These are phyloP conservation scores for Sporodiniella umbellata DNA, from an alignment of 371 early-diverging fungal species.

Conservation along the genomic window DNA sequence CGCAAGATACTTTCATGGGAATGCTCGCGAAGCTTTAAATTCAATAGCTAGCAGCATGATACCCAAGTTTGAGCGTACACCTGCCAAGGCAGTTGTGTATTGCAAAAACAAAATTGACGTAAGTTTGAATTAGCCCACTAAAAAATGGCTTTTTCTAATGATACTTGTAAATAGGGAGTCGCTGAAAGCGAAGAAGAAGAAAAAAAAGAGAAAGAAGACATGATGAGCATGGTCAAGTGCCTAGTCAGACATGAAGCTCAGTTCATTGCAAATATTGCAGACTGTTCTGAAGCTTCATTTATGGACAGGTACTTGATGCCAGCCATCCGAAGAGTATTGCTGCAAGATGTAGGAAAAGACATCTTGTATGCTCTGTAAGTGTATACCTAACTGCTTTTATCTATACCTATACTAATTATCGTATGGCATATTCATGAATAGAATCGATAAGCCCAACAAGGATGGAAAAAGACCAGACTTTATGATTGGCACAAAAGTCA, in stretches of 20 bases:
- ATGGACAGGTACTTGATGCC: conserved; percentile 7
- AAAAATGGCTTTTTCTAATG: conserved; percentile 7
- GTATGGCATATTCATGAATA: conserved; percentile 6
- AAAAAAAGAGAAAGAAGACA: conserved; percentile 1
- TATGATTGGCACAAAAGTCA: conserved; percentile 12
- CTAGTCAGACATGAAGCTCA: conserved; percentile 4
- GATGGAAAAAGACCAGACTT: conserved; percentile 12
- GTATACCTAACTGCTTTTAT: conserved; percentile 10
- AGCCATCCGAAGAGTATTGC: conserved; percentile 7
- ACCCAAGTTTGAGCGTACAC: conserved; percentile 9
- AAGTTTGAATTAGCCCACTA: conserved; percentile 9
- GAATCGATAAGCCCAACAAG: conserved; percentile 7
- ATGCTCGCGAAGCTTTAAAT: conserved; percentile 6
- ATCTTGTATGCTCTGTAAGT: conserved; percentile 12
- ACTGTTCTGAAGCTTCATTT: conserved; percentile 7
- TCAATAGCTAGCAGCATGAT: conserved; percentile 3
- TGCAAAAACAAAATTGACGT: conserved; percentile 16
- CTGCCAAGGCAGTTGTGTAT: conserved; percentile 11
- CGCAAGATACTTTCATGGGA: conserved; percentile 6
- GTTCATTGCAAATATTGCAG: conserved; percentile 2
- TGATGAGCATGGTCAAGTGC: conserved; percentile 12
- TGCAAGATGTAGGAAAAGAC: conserved; percentile 5
- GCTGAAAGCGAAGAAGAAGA: conserved; percentile 1
- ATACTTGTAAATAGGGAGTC: conserved; percentile 11
- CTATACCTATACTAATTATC: conserved; percentile 4